A percentile compares a stretch with the other conserved stretches of the same genome.
These are phyloP conservation scores for Cenchrus purpureus DNA, from an alignment of 176 grass and related monocot species.

Conservation along the genomic window DNA sequence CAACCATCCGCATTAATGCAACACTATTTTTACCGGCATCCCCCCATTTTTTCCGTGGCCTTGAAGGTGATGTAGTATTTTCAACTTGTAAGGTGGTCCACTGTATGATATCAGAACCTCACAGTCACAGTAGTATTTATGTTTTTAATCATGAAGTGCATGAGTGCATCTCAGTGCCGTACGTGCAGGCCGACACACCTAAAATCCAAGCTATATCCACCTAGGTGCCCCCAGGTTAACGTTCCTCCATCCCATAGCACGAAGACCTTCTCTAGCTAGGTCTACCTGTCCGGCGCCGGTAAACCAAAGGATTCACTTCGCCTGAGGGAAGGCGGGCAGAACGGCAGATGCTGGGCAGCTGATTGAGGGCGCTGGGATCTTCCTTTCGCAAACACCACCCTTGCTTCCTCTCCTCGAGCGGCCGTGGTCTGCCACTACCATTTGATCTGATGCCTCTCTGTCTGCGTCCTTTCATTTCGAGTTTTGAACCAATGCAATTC, in stretches of 20 bases:
- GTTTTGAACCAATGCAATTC: not conserved
- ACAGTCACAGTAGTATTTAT: too few species aligned
- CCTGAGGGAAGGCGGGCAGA: constrained; percentile 14
- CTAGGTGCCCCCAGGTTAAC: not conserved
- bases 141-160: constrained; percentile 4
- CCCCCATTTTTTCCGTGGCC: too few species aligned
- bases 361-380: constrained; percentile 44
- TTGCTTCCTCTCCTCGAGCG: constrained; percentile 38
- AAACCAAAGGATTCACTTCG: not conserved
- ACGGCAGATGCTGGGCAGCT: constrained; percentile 37
- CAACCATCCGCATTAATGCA: too few species aligned
- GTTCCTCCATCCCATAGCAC: constrained; percentile 19
- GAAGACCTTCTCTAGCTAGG: constrained; percentile 4
- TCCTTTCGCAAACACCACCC: constrained; percentile 45
- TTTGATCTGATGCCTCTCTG: not conserved
- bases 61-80: too few species aligned
- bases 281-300: not conserved
- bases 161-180: constrained; percentile 21
- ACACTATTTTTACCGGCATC: too few species aligned
- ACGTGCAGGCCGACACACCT: constrained; percentile 16
- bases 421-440: constrained; percentile 65
- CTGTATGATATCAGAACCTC: too few species aligned
- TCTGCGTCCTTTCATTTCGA: not conserved
- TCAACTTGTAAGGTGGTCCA: too few species aligned
- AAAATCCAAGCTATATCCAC: not conserved